Evolutionary conservation across 805 yeast species (phyloP).

Genomic region (Pichia gijzeniarum): DNA sequence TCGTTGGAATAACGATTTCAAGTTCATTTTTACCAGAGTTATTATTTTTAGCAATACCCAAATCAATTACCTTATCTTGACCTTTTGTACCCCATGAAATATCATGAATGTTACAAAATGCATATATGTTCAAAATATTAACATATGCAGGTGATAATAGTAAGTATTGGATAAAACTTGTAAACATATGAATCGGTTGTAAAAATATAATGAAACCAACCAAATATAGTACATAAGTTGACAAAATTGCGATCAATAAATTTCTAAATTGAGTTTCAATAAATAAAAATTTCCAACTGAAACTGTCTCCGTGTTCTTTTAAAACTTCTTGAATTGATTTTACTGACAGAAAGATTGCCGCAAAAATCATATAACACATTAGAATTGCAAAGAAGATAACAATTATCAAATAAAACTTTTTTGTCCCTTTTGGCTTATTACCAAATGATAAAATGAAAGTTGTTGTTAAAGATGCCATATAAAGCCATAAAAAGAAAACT

Average conservation of each 20-base stretch:
- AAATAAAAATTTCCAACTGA: constrained; percentile 44
- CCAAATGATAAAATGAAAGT: constrained; percentile 91
- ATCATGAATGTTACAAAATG: constrained; percentile 5
- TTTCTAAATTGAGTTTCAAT: constrained; percentile 74
- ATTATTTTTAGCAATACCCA: constrained; percentile 71
- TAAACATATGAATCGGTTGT: constrained; percentile 90
- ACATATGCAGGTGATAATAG: constrained; percentile 65
- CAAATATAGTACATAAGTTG: constrained; percentile 79
- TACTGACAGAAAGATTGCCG: constrained; percentile 76
- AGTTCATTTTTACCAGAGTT: constrained; percentile 54
- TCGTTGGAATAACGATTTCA: constrained; percentile 69
- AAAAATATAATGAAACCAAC: constrained; percentile 73
- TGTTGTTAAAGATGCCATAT: constrained; percentile 70
- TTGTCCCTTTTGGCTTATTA: constrained; percentile 89
- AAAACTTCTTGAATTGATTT: constrained; percentile 41
- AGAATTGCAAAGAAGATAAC: constrained; percentile 77
- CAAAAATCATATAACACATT: constrained; percentile 86
- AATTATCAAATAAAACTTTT: constrained; percentile 65
- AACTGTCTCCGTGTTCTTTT: constrained; percentile 31
- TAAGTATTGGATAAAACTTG: constrained; percentile 79
- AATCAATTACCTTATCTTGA: constrained; percentile 59
- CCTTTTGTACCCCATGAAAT: constrained; percentile 63
- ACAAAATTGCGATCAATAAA: constrained; percentile 73
- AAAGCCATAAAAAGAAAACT: constrained; percentile 78
- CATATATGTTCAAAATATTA: constrained; percentile 4